phyloP scores from a whole-genome alignment of 176 grass and related monocot species.

The Musa beccarii region DNA sequence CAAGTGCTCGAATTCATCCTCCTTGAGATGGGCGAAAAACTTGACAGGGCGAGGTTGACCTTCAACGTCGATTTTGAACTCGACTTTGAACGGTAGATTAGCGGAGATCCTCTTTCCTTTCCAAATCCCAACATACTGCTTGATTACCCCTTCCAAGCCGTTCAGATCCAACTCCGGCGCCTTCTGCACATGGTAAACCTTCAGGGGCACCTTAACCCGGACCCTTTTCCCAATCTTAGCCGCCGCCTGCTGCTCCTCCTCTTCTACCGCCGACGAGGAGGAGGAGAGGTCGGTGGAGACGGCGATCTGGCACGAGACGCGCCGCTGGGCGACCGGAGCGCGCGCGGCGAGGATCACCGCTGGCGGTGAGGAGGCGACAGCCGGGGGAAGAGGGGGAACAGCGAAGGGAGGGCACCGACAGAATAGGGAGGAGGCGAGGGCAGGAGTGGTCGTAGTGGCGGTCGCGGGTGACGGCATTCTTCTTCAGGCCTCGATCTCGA shows the following conservation, averaged over 20 bases:
- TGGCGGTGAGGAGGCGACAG: background rate
- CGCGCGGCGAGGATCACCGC: constrained; percentile 5
- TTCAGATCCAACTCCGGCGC: constrained; percentile 61
- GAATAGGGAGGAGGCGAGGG: constrained; percentile 18
- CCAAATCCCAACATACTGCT: constrained; percentile 66
- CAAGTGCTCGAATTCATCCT: constrained; percentile 77
- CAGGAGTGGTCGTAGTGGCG: constrained; percentile 25
- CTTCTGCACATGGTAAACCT: constrained; percentile 75
- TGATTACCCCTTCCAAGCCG: constrained; percentile 73
- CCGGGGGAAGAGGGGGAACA: constrained; percentile 6
- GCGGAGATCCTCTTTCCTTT: constrained; percentile 78
- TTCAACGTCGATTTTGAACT: constrained; percentile 48
- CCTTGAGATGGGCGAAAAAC: constrained; percentile 78
- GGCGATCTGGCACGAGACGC: constrained; percentile 42
- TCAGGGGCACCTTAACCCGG: constrained; percentile 57
- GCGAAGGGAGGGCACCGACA: constrained; percentile 13
- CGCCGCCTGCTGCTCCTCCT: constrained; percentile 45
- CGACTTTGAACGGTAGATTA: constrained; percentile 75
- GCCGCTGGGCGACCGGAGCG: constrained; percentile 16
- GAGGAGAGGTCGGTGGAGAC: constrained; percentile 37
- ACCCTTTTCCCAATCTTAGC: constrained; percentile 68
- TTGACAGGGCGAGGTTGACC: constrained; percentile 52
- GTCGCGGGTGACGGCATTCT: constrained; percentile 29
- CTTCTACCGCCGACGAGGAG: constrained; percentile 18
- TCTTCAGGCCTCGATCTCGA: background rate